Evolutionary conservation across 495 filamentous ascomycete species (phyloP), one percentile per base, ranked within the genome.

Genomic region (Neurospora cerealis): DNA sequence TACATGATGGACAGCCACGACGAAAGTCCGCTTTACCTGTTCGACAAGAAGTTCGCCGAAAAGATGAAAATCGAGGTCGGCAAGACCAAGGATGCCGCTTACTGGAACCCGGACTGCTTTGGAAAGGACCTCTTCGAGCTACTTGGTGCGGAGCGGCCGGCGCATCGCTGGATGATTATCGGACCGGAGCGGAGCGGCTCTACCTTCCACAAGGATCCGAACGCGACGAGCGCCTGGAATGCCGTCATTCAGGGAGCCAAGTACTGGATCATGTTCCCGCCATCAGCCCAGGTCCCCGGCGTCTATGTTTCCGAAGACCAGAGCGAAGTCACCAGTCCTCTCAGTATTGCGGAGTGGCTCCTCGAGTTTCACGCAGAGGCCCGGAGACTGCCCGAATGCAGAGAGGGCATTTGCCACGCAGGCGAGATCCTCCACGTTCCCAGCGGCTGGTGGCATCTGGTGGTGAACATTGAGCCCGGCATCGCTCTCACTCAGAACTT

Each of bases 401-500:
- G 90, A 34, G 96, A 99, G 83, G 96, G 95, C 0, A 88, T 98
- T 41, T 99, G 96, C 80, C 81, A 83, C 71, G 91, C 91, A 70
- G 96, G 96, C 24, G 96, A 99, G 79, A 92, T 99, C 41, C 81
- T 99, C 70, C 93, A 99, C 79, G 96, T 99, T 40, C 96, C 96
- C 2, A 86, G 83, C 72, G 95, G 96, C 9, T 99, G 96, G 95
- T 99, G 94, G 92, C 96, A 99, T 84, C 83, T 98, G 40, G 96
- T 99, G 28, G 91, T 98, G 36, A 99, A 99, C 76, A 81, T 97
- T 28, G 89, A 92, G 71, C 85, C 89, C 4, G 91, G 92, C 15
- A 91, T 98, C 74, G 96, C 96, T 21, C 88, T 99, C 70, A 99
- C 96, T 15, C 95, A 98, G 77, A 99, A 99, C 80, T 98, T 99